phyloP scores from a whole-genome alignment of 768 basidiomycete species.

The Pleurotus ostreatus region DNA sequence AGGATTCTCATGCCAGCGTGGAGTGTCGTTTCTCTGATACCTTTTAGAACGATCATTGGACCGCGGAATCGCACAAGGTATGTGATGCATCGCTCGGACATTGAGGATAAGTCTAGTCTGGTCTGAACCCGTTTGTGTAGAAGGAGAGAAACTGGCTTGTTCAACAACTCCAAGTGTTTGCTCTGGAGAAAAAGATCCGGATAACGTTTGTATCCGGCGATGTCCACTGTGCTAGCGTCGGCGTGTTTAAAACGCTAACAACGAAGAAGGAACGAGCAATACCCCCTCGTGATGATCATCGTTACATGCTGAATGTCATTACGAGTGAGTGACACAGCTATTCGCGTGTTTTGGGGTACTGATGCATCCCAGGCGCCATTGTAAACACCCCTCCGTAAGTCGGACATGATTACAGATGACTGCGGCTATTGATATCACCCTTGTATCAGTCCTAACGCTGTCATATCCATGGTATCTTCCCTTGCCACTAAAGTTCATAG shows the following conservation, averaged over 20 bases:
- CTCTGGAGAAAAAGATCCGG: slow-evolving; percentile 57
- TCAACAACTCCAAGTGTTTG: slow-evolving; percentile 71
- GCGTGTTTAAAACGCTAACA: slow-evolving; percentile 66
- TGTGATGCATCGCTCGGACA: background rate
- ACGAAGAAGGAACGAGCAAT: slow-evolving; percentile 44
- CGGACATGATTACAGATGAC: too few relatives aligned
- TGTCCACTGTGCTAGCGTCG: slow-evolving; percentile 89
- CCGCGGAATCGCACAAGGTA: slow-evolving; percentile 75
- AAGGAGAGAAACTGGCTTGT: slow-evolving; percentile 90
- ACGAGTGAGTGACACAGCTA: slow-evolving; percentile 49
- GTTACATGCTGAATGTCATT: slow-evolving; percentile 90
- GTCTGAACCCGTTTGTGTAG: slow-evolving; percentile 31
- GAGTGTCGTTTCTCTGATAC: background rate
- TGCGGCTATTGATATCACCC: too few relatives aligned
- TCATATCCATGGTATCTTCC: slow-evolving; percentile 76
- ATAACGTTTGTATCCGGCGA: slow-evolving; percentile 91
- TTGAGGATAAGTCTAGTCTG: background rate
- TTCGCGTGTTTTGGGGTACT: slow-evolving; percentile 1
- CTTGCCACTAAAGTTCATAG: slow-evolving; percentile 80
- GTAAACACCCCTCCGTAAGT: slow-evolving; percentile 90
- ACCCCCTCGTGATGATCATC: slow-evolving; percentile 57
- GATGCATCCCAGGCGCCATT: slow-evolving; percentile 63
- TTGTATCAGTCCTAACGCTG: slow-evolving; percentile 43
- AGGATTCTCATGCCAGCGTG: slow-evolving; percentile 12
- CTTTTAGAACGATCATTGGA: slow-evolving; percentile 87